Conservation (phyloP, 2,329 filamentous ascomycete genomes). For the Hypoxylon sp. region DNA sequence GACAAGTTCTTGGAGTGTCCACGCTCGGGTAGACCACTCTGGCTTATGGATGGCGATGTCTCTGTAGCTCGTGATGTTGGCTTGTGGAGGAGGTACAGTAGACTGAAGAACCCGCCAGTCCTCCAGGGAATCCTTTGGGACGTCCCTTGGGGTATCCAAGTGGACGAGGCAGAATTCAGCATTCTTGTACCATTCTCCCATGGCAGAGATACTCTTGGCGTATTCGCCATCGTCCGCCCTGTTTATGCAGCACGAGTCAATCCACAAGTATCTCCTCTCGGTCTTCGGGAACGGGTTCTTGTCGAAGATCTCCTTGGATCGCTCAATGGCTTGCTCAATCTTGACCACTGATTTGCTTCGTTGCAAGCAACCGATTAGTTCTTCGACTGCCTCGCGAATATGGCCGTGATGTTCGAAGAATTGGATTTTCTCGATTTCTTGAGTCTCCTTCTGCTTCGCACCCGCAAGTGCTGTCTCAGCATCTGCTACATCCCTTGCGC, state of each 20-base stretch:
- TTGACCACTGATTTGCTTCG: slow-evolving; percentile 50
- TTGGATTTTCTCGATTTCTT: slow-evolving; percentile 32
- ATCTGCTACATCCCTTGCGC: slow-evolving; percentile 2
- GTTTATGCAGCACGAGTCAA: slow-evolving; percentile 53
- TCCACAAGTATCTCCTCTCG: slow-evolving; percentile 51
- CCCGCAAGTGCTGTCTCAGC: slow-evolving; percentile 13
- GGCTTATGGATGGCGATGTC: slow-evolving; percentile 39
- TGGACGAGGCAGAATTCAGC: slow-evolving; percentile 52
- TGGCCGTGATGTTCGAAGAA: slow-evolving; percentile 42
- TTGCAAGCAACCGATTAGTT: slow-evolving; percentile 43
- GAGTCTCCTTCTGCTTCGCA: slow-evolving; percentile 18
- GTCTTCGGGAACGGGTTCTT: slow-evolving; percentile 45
- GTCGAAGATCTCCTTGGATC: slow-evolving; percentile 47
- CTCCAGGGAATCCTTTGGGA: slow-evolving; percentile 40
- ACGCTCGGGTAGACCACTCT: slow-evolving; percentile 50
- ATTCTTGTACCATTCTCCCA: slow-evolving; percentile 50
- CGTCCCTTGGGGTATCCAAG: slow-evolving; percentile 41
- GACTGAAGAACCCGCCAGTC: slow-evolving; percentile 44
- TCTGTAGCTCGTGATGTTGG: slow-evolving; percentile 42
- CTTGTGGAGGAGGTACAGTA: neutral
- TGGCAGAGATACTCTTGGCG: slow-evolving; percentile 50
- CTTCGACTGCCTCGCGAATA: slow-evolving; percentile 48
- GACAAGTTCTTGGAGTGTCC: slow-evolving; percentile 53
- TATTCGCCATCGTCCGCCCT: slow-evolving; percentile 49
- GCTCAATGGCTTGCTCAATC: slow-evolving; percentile 44